A percentile compares a stretch with the other conserved stretches of the same genome.
Evolutionary conservation across 257 asterid species (phyloP).

Genomic region (Galeopsis tetrahit): DNA sequence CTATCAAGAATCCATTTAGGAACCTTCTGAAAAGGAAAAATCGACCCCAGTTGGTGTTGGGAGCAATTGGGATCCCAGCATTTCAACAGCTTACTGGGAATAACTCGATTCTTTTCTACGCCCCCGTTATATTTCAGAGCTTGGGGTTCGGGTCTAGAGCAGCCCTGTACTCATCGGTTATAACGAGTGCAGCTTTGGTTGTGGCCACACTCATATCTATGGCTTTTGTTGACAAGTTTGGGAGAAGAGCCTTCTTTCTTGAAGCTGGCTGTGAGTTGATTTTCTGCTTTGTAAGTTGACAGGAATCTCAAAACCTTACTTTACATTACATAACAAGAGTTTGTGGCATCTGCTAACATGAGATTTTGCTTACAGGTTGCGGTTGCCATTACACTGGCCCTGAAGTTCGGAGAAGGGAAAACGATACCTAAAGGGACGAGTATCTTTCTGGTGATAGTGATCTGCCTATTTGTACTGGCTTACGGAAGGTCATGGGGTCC

Average conservation of each 20-base stretch:
- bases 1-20: conserved; percentile 64
- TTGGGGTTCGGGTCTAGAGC: conserved; percentile 76
- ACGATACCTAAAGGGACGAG: conserved; percentile 54
- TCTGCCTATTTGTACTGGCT: conserved; percentile 67
- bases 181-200: conserved; percentile 66
- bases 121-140: conserved; percentile 82
- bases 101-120: conserved; percentile 77
- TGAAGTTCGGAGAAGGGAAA: conserved; percentile 68
- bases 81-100: conserved; percentile 81
- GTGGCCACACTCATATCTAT: conserved; percentile 73
- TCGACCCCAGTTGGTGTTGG: conserved; percentile 66
- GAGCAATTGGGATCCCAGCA: conserved; percentile 70
- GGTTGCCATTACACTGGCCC: conserved; percentile 68
- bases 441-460: conserved; percentile 55
- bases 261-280: conserved; percentile 86
- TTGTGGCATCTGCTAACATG: neutral
- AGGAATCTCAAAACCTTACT: no score
- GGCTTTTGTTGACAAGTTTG: conserved; percentile 78
- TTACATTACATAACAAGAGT: neutral
- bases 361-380: conserved; percentile 48
- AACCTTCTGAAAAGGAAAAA: conserved; percentile 60
- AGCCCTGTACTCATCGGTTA: conserved; percentile 56
- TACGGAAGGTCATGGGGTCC: conserved; percentile 92
- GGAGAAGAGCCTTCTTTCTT: conserved; percentile 71
- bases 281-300: conserved; percentile 51